phyloP scores from a whole-genome alignment of 202 grass and related monocot species.

The Elaeis oleifera region DNA sequence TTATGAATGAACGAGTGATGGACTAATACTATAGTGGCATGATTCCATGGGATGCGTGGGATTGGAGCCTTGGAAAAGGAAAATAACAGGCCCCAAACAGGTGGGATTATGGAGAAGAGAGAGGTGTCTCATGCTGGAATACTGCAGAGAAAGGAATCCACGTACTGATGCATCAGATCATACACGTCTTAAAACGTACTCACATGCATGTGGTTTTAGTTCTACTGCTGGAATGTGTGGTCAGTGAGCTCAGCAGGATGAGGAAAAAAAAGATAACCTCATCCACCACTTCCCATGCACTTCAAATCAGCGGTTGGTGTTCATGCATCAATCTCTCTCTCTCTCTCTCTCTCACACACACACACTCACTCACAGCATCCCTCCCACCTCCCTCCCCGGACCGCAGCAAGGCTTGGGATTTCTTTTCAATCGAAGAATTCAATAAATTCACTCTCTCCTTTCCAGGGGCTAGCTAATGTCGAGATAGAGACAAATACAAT shows the following conservation, averaged over 20 bases:
- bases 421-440: too few species aligned
- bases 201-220: neutral
- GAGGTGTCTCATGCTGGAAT: neutral
- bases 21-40: conserved; percentile 22
- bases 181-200: neutral
- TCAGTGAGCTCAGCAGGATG: neutral
- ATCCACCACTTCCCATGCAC: neutral
- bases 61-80: conserved; percentile 15
- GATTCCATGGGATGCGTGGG: conserved; percentile 26
- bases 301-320: neutral
- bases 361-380: too few species aligned
- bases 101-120: conserved; percentile 3
- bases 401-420: too few species aligned
- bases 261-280: neutral
- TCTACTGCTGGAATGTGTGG: neutral
- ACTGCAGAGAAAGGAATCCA: neutral
- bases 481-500: too few species aligned
- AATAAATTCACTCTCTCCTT: too few species aligned
- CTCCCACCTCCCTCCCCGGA: too few species aligned
- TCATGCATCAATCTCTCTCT: neutral
- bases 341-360: too few species aligned
- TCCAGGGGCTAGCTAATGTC: too few species aligned
- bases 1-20: conserved; percentile 21
- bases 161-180: conserved; percentile 6
- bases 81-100: conserved; percentile 27